Evolutionary conservation across 805 yeast genomes (phyloP).

Genomic region (Starmera amethionina): DNA sequence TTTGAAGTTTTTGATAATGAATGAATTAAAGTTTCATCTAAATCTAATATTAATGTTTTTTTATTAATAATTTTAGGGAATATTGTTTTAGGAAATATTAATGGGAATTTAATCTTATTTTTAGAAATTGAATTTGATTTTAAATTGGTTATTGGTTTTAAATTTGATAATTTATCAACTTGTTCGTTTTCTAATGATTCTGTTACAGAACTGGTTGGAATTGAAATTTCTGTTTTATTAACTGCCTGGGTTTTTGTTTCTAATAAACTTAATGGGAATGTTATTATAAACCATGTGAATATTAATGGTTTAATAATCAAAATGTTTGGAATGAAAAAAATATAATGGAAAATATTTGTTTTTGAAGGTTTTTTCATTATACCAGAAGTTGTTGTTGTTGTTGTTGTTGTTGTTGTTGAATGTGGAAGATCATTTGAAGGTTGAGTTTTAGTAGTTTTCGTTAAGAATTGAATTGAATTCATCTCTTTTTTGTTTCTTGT

Average conservation of each 20-base stretch:
- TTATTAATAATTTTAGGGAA: slow-evolving; percentile 32
- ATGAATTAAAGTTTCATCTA: slow-evolving; percentile 92
- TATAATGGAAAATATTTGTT: slow-evolving; percentile 11
- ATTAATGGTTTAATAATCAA: slow-evolving; percentile 43
- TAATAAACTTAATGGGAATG: slow-evolving; percentile 45
- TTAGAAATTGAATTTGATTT: slow-evolving; percentile 12
- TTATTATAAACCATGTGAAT: slow-evolving; percentile 38
- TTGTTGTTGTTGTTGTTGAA: background rate
- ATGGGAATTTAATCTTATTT: slow-evolving; percentile 2
- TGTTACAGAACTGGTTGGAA: slow-evolving; percentile 8
- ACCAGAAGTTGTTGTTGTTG: background rate
- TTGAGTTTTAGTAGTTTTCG: no score
- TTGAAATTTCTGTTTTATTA: background rate
- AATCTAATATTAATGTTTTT: slow-evolving; percentile 75
- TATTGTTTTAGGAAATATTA: slow-evolving; percentile 27
- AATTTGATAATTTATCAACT: slow-evolving; percentile 3
- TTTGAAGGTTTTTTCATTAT: background rate
- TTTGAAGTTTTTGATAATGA: slow-evolving; percentile 59
- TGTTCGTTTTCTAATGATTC: slow-evolving; percentile 14
- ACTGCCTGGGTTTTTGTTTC: slow-evolving; percentile 7
- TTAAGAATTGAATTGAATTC: no score
- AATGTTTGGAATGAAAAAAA: slow-evolving; percentile 39
- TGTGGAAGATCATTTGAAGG: background rate
- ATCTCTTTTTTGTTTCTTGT: no score
- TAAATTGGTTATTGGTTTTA: slow-evolving; percentile 5